A percentile compares a stretch with the other conserved stretches of the same genome.
Conservation (phyloP, 2,329 filamentous ascomycete genomes). For the Cytospora mali region DNA sequence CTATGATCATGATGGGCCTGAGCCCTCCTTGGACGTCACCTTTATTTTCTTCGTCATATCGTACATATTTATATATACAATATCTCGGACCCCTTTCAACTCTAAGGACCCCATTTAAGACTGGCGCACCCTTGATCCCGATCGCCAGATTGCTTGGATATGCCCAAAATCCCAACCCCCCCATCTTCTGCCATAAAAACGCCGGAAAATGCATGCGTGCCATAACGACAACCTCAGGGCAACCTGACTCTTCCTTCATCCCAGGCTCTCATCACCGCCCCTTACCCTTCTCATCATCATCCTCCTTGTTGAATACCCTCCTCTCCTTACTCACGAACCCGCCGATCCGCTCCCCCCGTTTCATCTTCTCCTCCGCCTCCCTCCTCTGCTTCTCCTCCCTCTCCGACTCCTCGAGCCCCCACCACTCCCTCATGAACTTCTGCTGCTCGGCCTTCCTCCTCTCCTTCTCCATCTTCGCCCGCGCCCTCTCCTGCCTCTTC, state of each 20-base stretch:
- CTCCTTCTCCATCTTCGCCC: conserved; percentile 66
- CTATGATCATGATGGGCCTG: not conserved
- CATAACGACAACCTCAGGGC: not conserved
- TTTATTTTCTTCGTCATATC: conserved; percentile 2
- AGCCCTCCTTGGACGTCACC: conserved; percentile 2
- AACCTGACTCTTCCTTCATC: not conserved
- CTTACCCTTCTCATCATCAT: conserved; percentile 17
- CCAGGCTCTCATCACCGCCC: conserved; percentile 20
- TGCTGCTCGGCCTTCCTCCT: conserved; percentile 63
- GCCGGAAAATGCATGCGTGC: conserved; percentile 11
- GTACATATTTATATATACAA: conserved; percentile 7
- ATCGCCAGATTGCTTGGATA: conserved; percentile 13
- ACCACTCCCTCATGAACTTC: conserved; percentile 68
- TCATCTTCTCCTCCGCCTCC: conserved; percentile 57
- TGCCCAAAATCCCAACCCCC: conserved; percentile 1
- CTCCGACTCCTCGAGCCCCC: conserved; percentile 63
- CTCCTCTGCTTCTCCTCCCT: conserved; percentile 48
- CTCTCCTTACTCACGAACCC: conserved; percentile 51
- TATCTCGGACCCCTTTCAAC: not conserved
- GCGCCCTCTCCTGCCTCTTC: conserved; percentile 69
- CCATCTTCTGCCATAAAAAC: conserved; percentile 1
- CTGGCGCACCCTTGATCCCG: conserved; percentile 9
- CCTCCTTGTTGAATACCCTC: conserved; percentile 31
- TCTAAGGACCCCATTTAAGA: not conserved
- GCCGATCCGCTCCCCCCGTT: conserved; percentile 56